Percentiles rank a stretch among this genome's conserved stretches.
Evolutionary conservation across 305 asterid species (phyloP).

Genomic region (Solanum hybrid): DNA sequence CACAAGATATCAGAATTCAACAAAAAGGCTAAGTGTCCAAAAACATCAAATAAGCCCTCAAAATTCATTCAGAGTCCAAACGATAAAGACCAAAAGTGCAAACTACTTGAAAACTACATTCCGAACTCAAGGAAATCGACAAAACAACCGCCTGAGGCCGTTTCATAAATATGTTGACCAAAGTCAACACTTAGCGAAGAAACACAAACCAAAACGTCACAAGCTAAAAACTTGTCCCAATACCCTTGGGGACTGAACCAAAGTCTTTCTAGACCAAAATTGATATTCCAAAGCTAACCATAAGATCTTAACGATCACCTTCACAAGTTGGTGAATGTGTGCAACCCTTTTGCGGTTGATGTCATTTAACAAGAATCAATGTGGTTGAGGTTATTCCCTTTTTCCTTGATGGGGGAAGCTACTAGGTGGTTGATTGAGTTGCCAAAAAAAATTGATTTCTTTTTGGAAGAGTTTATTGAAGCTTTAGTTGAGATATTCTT

Average conservation of each 20-base stretch:
- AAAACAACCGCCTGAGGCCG: neutral
- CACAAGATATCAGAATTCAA: neutral
- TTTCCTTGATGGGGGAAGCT: neutral
- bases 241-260: neutral
- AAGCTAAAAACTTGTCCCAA: neutral
- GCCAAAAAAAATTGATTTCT: neutral
- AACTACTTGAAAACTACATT: neutral
- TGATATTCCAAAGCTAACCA: neutral
- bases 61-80: neutral
- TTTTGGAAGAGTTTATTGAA: neutral
- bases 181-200: neutral
- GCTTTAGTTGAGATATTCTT: neutral
- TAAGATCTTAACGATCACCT: neutral
- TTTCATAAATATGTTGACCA: neutral
- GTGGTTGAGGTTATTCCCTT: neutral
- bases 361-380: neutral
- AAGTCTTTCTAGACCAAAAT: neutral
- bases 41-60: neutral
- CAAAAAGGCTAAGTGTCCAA: neutral
- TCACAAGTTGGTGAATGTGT: neutral
- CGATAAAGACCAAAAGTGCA: neutral
- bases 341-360: neutral
- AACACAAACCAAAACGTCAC: neutral
- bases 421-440: neutral
- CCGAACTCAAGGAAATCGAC: neutral